Conservation (phyloP, 805 yeast genomes). For the Brettanomyces nanus region DNA sequence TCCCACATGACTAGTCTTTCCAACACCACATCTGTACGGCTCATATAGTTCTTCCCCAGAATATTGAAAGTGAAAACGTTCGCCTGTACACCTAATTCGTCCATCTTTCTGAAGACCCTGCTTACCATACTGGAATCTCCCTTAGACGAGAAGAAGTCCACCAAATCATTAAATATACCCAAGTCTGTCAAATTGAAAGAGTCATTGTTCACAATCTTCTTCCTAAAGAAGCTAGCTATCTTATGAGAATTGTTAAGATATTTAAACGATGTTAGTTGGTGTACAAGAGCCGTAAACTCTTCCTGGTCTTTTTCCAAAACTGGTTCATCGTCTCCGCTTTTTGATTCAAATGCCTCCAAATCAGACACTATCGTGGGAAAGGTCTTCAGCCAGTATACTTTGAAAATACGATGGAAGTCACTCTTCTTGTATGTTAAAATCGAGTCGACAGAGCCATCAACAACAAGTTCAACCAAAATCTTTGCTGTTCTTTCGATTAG, state of each 20-base stretch:
- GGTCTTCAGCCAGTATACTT: conserved; percentile 9
- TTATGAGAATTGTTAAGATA: conserved; percentile 11
- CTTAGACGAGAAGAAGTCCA: conserved; percentile 30
- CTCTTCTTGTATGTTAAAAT: neutral
- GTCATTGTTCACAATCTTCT: conserved; percentile 6
- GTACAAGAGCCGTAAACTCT: conserved; percentile 7
- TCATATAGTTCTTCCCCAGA: conserved; percentile 15
- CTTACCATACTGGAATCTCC: conserved; percentile 34
- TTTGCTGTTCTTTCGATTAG: neutral
- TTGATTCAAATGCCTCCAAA: conserved; percentile 5
- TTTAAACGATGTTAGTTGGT: conserved; percentile 11
- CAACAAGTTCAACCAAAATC: neutral
- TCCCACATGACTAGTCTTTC: conserved; percentile 15
- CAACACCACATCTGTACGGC: conserved; percentile 4
- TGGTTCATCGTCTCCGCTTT: neutral
- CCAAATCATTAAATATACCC: conserved; percentile 12
- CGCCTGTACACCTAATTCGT: conserved; percentile 9
- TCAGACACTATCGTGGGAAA: neutral
- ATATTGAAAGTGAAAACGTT: conserved; percentile 16
- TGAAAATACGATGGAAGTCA: conserved; percentile 8
- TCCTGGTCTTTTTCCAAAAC: neutral
- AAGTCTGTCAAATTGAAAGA: conserved; percentile 5
- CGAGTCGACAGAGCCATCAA: neutral
- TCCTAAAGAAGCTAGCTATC: conserved; percentile 10
- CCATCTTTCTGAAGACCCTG: conserved; percentile 33